Evolutionary conservation across 2,329 filamentous ascomycete species (phyloP).

Genomic region (Rachicladosporium sp.): DNA sequence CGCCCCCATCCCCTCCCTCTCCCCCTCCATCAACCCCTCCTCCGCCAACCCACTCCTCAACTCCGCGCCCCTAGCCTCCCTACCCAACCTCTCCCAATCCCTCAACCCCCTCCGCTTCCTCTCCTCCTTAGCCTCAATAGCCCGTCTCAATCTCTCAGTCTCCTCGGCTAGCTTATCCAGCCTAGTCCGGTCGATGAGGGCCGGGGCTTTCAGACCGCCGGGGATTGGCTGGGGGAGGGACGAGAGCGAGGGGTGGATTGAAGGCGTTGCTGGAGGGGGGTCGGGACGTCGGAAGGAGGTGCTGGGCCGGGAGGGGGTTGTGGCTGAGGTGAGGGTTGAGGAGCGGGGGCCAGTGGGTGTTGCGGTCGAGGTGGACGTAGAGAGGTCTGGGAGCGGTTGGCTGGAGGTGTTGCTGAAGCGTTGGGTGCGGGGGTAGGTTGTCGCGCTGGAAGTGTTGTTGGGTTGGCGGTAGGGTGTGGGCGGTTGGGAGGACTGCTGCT

Average conservation of each 20-base stretch:
- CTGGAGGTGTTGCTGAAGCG: conserved; percentile 25
- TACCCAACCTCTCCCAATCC: conserved; percentile 35
- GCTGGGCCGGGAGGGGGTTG: conserved; percentile 13
- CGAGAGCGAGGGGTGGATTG: conserved; percentile 24
- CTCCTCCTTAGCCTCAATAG: conserved; percentile 35
- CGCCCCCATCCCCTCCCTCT: too few species aligned
- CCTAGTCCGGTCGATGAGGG: conserved; percentile 31
- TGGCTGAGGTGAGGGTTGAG: conserved; percentile 11
- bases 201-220: conserved; percentile 31
- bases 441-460: conserved; percentile 30
- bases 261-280: background rate
- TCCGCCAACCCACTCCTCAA: conserved; percentile 36
- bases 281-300: conserved; percentile 3
- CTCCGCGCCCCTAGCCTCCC: conserved; percentile 33
- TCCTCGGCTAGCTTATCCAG: conserved; percentile 36
- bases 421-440: conserved; percentile 35
- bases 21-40: conserved; percentile 13
- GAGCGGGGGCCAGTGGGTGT: conserved; percentile 7
- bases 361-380: conserved; percentile 1
- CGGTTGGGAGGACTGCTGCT: conserved; percentile 19
- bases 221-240: conserved; percentile 33
- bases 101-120: conserved; percentile 29
- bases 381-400: conserved; percentile 15
- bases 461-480: conserved; percentile 25
- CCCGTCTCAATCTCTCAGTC: conserved; percentile 30